These are phyloP conservation scores for Venustampulla echinocandica DNA, from an alignment of 495 filamentous ascomycete genomes.

Conservation along the genomic window DNA sequence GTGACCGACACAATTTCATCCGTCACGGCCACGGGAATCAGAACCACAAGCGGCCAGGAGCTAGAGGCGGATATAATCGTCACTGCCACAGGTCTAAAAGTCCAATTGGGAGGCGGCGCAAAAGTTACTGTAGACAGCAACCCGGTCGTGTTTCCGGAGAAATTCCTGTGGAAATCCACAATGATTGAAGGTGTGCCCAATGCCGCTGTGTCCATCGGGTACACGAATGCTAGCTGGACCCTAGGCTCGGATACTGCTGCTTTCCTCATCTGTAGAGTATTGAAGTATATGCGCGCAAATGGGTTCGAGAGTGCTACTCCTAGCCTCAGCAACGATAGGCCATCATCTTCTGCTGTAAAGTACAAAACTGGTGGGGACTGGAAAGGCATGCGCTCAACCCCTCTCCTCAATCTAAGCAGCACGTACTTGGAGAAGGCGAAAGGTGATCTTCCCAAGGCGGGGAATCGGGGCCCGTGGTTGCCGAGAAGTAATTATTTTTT, in stretches of 20 bases:
- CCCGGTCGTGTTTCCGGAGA: constrained; percentile 18
- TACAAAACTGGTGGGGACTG: neutral
- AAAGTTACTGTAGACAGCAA: constrained; percentile 24
- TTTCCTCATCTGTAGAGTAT: constrained; percentile 23
- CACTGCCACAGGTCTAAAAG: constrained; percentile 61
- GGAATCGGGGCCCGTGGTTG: constrained; percentile 43
- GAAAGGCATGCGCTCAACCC: constrained; percentile 26
- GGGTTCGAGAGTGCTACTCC: constrained; percentile 13
- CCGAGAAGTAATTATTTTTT: constrained; percentile 44
- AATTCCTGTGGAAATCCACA: constrained; percentile 32
- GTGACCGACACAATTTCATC: constrained; percentile 60
- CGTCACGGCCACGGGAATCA: constrained; percentile 51
- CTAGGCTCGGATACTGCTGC: constrained; percentile 32
- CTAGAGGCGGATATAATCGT: constrained; percentile 64
- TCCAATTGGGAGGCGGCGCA: constrained; percentile 27
- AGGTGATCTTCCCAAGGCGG: constrained; percentile 18
- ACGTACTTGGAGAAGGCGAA: constrained; percentile 26
- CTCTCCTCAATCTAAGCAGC: constrained; percentile 27
- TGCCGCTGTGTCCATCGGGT: constrained; percentile 29
- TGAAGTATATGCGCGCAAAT: constrained; percentile 26
- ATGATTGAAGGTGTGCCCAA: constrained; percentile 39
- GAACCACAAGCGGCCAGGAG: constrained; percentile 44
- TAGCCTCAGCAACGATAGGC: neutral
- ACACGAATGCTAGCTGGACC: constrained; percentile 35
- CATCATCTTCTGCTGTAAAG: neutral